phyloP scores from a whole-genome alignment of 805 yeast species.

The Pichia pseudocactophila region DNA sequence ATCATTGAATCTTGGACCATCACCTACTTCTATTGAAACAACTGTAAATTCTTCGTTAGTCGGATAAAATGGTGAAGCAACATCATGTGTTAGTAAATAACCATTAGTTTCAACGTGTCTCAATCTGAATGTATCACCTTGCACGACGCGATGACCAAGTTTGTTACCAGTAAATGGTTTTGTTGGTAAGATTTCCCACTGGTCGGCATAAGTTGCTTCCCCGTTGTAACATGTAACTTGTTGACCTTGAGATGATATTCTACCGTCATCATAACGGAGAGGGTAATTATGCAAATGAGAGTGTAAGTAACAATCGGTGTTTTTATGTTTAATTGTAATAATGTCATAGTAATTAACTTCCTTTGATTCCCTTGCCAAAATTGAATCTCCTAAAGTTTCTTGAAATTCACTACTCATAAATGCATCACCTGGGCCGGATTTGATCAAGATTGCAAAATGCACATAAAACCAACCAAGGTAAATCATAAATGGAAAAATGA shows the following conservation, averaged over 20 bases:
- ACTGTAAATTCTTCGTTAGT: constrained; percentile 93
- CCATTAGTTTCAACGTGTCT: constrained; percentile 77
- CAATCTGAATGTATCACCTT: constrained; percentile 71
- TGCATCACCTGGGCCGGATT: constrained; percentile 92
- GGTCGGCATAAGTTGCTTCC: constrained; percentile 59
- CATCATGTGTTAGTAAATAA: constrained; percentile 81
- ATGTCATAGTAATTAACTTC: constrained; percentile 68
- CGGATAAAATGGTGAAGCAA: constrained; percentile 86
- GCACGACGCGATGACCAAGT: constrained; percentile 42
- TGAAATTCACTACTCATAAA: constrained; percentile 96
- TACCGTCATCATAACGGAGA: constrained; percentile 89
- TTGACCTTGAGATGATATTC: constrained; percentile 89
- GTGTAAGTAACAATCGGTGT: constrained; percentile 70
- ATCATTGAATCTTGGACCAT: constrained; percentile 45
- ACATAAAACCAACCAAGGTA: constrained; percentile 87
- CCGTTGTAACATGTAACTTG: constrained; percentile 71
- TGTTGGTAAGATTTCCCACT: constrained; percentile 80
- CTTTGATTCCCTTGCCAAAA: constrained; percentile 60
- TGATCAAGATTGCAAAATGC: constrained; percentile 72
- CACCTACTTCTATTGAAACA: constrained; percentile 50
- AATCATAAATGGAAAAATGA: constrained; percentile 71
- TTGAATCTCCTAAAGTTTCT: constrained; percentile 80
- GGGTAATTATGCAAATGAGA: constrained; percentile 77
- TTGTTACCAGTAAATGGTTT: constrained; percentile 33
- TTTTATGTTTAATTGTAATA: constrained; percentile 72